These are phyloP conservation scores for Penicillium simplicissimum DNA, from an alignment of 495 filamentous ascomycete species.

Conservation along the genomic window DNA sequence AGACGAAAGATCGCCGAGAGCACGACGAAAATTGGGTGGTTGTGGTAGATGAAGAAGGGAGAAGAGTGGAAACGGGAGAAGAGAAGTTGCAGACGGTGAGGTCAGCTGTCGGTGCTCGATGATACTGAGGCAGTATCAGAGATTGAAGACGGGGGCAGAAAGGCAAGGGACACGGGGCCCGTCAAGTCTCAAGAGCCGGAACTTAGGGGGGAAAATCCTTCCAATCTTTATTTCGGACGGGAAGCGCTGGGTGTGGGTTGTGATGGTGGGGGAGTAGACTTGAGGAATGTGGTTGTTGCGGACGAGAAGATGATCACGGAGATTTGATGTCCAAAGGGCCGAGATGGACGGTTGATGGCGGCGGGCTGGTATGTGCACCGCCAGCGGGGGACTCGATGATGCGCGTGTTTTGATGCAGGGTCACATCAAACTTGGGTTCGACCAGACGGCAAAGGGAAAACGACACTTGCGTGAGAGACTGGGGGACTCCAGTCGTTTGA, in stretches of 20 bases:
- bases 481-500: background rate
- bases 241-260: background rate
- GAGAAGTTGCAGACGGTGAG: slow-evolving; percentile 32
- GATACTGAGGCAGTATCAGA: slow-evolving; percentile 24
- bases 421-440: slow-evolving; percentile 8
- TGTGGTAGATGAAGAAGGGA: slow-evolving; percentile 20
- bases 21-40: slow-evolving; percentile 1
- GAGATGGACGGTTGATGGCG: slow-evolving; percentile 14
- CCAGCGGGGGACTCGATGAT: slow-evolving; percentile 23
- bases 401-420: slow-evolving; percentile 22
- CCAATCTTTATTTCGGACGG: slow-evolving; percentile 38
- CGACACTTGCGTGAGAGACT: background rate
- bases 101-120: slow-evolving; percentile 31
- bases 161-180: slow-evolving; percentile 13
- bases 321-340: slow-evolving; percentile 2
- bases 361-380: background rate
- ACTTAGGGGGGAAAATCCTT: too few relatives aligned
- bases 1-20: background rate
- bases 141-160: slow-evolving; percentile 17
- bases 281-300: slow-evolving; percentile 32
- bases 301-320: slow-evolving; percentile 17
- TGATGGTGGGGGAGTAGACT: background rate
- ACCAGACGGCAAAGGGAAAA: background rate
- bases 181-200: slow-evolving; percentile 1
- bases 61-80: slow-evolving; percentile 29